Evolutionary conservation across 116 monocot genomes (phyloP).

Genomic region (Dioscorea cayenensis): DNA sequence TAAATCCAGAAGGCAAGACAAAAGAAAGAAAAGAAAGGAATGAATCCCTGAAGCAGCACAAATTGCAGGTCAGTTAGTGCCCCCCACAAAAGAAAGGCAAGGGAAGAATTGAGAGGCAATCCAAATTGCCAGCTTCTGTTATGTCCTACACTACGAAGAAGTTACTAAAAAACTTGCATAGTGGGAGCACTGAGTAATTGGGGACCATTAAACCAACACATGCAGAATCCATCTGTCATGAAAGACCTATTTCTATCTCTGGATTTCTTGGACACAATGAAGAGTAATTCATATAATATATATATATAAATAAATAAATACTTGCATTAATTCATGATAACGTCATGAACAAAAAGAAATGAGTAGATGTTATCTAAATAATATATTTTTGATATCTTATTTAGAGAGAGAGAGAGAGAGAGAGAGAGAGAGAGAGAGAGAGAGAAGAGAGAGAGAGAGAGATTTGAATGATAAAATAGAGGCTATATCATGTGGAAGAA

Average conservation of each 20-base stretch:
- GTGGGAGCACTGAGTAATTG: background rate
- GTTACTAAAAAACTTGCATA: background rate
- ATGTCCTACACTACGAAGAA: background rate
- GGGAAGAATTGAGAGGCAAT: background rate
- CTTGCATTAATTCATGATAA: background rate
- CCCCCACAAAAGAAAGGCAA: background rate
- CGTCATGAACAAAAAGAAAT: background rate
- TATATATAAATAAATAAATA: too few species aligned
- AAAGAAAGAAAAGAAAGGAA: background rate
- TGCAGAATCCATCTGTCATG: background rate
- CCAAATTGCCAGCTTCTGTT: background rate
- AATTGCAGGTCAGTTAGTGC: background rate
- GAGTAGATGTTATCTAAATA: background rate
- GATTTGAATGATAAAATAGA: background rate
- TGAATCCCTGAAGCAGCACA: background rate
- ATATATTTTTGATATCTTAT: background rate
- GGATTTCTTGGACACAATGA: background rate
- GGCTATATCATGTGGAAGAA: background rate
- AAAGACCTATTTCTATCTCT: background rate
- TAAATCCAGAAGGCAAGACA: background rate
- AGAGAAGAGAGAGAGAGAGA: background rate
- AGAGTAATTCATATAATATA: background rate
- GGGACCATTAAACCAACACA: background rate
- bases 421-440: background rate
- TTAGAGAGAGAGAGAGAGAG: background rate